phyloP scores from a whole-genome alignment of 1,284 basidiomycete genomes.

The Fomitopsis betulina region DNA sequence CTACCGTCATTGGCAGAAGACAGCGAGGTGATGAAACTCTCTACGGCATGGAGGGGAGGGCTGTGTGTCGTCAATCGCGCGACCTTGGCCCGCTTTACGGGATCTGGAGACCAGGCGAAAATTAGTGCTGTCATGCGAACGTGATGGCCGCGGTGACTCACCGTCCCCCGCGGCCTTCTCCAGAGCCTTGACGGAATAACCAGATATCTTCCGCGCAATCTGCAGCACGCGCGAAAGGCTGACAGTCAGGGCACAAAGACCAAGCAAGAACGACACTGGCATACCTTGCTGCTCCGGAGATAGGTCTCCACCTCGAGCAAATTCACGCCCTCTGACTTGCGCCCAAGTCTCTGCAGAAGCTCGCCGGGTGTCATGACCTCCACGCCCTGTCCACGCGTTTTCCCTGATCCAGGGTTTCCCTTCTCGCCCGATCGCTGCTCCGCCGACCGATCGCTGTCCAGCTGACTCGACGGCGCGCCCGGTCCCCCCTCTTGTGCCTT shows the following conservation, averaged over 20 bases:
- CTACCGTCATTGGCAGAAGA: slow-evolving; percentile 79
- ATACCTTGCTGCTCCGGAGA: slow-evolving; percentile 81
- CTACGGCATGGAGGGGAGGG: slow-evolving; percentile 82
- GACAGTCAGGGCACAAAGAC: neutral
- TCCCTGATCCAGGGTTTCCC: neutral
- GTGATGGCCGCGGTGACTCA: slow-evolving; percentile 11
- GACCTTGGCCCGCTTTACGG: slow-evolving; percentile 26
- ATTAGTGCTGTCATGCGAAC: neutral
- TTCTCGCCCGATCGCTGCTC: neutral
- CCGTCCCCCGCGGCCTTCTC: slow-evolving; percentile 44
- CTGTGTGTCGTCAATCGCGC: slow-evolving; percentile 36
- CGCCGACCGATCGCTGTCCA: neutral
- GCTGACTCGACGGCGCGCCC: neutral
- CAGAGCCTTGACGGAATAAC: slow-evolving; percentile 71
- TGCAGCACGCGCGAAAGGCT: slow-evolving; percentile 23
- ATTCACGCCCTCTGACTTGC: slow-evolving; percentile 71
- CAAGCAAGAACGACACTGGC: slow-evolving; percentile 20
- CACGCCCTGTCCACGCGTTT: slow-evolving; percentile 11
- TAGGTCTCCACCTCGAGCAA: slow-evolving; percentile 82
- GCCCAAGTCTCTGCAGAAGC: slow-evolving; percentile 65
- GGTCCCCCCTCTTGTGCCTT: slow-evolving; percentile 18
- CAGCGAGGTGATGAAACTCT: slow-evolving; percentile 82
- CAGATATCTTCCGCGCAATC: slow-evolving; percentile 73
- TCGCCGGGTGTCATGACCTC: slow-evolving; percentile 65
- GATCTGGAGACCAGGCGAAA: slow-evolving; percentile 14